Base-by-base conservation (phyloP, 2,329 filamentous ascomycete genomes). In the Westerdykella aurantiaca region DNA sequence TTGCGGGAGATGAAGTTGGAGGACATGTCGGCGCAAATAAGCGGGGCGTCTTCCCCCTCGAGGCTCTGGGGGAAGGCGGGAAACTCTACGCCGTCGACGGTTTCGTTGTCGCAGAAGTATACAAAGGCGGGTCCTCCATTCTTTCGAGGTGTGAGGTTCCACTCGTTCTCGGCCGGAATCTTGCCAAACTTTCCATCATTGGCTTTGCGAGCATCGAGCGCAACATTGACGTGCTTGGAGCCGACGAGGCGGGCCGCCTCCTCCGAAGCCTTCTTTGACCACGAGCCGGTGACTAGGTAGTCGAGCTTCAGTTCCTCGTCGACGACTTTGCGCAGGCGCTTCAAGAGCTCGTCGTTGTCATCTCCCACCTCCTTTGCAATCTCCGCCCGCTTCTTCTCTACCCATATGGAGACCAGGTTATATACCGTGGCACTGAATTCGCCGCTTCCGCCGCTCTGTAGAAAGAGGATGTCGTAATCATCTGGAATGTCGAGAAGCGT, bases 71-170 rank as follows among this genome's bases (percentile, higher is more conserved):
- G 91, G 60, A 86, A 83, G 3, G 58, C 69, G 5, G 85, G 88
- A 56, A 94, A 95, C 63, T 97, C 91, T 14, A 97, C 88, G 29
- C 90, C 90, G 58, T 95, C 88, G 5, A 94, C 88, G 0, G 88
- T 95, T 74, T 97, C 90, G 57, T 97, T 97, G 67, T 90, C 86
- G 67, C 91, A 95, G 66, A 82, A 90, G 69, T 96, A 97, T 2
- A 91, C 84, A 58, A 95, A 76, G 0, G 88, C 73, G 80, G 49
- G 69, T 23, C 69, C 73, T 44, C 70, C 68, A 22, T 69, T 68
- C 53, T 80, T 74, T 34, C 81, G 85, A 6, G 71, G 67, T 13
- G 76, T 80, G 45, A 93, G 75, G 29, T 76, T 85, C 88, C 88
- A 96, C 16, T 78, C 78, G 50, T 78, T 80, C 67, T 90, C 83